Evolutionary conservation across 495 filamentous ascomycete species (phyloP), one percentile per base, ranked within the genome.

Genomic region (Lasiosphaeris hirsuta): DNA sequence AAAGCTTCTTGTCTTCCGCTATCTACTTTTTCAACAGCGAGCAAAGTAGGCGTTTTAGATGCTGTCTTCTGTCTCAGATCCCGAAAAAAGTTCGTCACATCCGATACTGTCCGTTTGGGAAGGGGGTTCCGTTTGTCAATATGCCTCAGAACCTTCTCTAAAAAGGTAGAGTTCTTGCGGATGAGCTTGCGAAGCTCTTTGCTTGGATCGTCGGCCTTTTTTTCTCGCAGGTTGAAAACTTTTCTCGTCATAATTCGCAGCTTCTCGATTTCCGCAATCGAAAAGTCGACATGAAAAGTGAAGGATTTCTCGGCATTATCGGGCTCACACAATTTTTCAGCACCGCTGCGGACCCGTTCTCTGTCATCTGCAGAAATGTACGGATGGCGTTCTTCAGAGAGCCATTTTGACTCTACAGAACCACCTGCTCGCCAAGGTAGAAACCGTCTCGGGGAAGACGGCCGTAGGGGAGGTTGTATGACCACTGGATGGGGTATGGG

Each of bases 191-290:
- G 6, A 18, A 78, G 63, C 48, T 71, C 69, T 19, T 50, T 63
- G 3, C 64, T 59, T 0, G 43, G 7, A 11, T 63, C 62, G 11
- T 51, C 55, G 3, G 14, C 44, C n/a, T 11, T 34, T 10, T 41
- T 43, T 4, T 50, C 38, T 7, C 35, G 11, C 1, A 59, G 34
- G 1, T 10, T 15, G 1, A 65, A 23, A 0, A 55, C 40, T 3
- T 48, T 14, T 17, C 62, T 40, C 8, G 49, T 35, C 5, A 60
- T 14, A 0, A 3, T 15, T 3, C 35, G 47, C 0, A 69, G 15
- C n/a, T 40, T 47, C 69, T 78, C 74, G 17, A 75, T 71, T 63
- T 89, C 85, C 56, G 81, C 77, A 33, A 72, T 50, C 48, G 73
- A 76, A 33, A 79, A 76, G 58, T 77, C 76, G 7, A 79, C 71